Percentiles rank a stretch among this genome's conserved stretches.
These are phyloP conservation scores for Austropuccinia psidii DNA, from an alignment of 1,284 basidiomycete species.

Conservation along the genomic window DNA sequence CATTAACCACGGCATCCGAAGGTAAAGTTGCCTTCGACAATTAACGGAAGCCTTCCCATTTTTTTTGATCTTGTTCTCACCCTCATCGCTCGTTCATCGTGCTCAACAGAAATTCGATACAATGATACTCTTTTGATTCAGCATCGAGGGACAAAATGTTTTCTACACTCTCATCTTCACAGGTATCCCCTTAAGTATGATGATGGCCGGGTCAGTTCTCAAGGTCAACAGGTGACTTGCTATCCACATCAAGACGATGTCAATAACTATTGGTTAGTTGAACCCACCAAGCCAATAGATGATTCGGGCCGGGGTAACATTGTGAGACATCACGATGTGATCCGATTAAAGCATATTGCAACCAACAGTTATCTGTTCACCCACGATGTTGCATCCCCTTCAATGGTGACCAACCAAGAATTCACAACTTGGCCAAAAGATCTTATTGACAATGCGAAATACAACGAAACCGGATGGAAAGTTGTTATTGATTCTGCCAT, in stretches of 20 bases:
- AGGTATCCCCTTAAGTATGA: constrained; percentile 88
- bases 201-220: constrained; percentile 88
- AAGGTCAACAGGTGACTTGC: constrained; percentile 98
- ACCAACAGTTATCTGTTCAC: constrained; percentile 78
- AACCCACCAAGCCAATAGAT: constrained; percentile 85
- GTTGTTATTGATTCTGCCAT: constrained; percentile 63
- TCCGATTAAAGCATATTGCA: constrained; percentile 80
- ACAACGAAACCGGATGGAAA: constrained; percentile 73
- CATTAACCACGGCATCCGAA: constrained; percentile 78
- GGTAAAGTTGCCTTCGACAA: constrained; percentile 52
- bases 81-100: not conserved
- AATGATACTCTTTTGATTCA: constrained; percentile 77
- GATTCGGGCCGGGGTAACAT: constrained; percentile 78
- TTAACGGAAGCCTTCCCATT: not conserved
- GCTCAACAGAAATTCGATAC: constrained; percentile 74
- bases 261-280: constrained; percentile 93
- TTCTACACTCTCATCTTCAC: constrained; percentile 84
- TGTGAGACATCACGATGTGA: constrained; percentile 76
- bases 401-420: constrained; percentile 97
- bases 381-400: constrained; percentile 93
- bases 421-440: constrained; percentile 74
- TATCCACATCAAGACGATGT: constrained; percentile 85
- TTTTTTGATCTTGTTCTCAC: constrained; percentile 2
- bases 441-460: constrained; percentile 50
- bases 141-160: constrained; percentile 88